Percentiles rank a stretch among this genome's conserved stretches.
phyloP scores from a whole-genome alignment of 169 alveolate species.

The Theileria orientalis region DNA sequence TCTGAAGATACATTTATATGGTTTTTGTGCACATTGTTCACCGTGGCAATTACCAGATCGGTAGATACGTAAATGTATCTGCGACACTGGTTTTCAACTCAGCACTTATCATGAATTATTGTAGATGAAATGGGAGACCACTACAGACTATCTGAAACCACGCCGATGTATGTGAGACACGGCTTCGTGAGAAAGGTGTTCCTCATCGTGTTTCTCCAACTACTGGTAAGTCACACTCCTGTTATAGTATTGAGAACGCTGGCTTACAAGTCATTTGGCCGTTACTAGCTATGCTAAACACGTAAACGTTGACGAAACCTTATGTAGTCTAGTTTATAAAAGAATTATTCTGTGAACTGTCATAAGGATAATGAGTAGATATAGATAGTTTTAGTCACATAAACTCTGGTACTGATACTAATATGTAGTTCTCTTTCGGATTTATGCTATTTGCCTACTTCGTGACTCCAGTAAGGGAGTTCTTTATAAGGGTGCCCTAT shows the following conservation, averaged over 20 bases:
- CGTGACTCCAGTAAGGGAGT: slow-evolving; percentile 8
- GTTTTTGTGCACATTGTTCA: background rate
- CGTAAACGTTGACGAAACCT: slow-evolving; percentile 14
- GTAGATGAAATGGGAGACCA: slow-evolving; percentile 46
- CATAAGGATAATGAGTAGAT: slow-evolving; percentile 37
- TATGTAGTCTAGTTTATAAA: slow-evolving; percentile 55
- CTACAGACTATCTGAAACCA: slow-evolving; percentile 56
- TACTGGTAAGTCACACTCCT: slow-evolving; percentile 70
- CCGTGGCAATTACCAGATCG: background rate
- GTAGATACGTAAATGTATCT: background rate
- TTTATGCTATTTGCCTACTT: slow-evolving; percentile 11
- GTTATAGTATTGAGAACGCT: slow-evolving; percentile 47
- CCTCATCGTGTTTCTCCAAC: slow-evolving; percentile 72
- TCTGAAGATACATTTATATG: background rate
- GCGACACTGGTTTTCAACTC: background rate
- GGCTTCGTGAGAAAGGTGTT: slow-evolving; percentile 83
- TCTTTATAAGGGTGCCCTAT: background rate
- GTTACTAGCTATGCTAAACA: slow-evolving; percentile 48
- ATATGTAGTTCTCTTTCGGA: slow-evolving; percentile 53
- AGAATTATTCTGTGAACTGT: no score
- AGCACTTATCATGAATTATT: background rate
- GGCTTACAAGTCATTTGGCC: slow-evolving; percentile 33
- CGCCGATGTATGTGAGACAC: slow-evolving; percentile 78
- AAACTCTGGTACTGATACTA: background rate
- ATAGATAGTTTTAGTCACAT: slow-evolving; percentile 12